These are phyloP conservation scores for Tuber calosporum DNA, from an alignment of 495 filamentous ascomycete genomes.

Conservation along the genomic window DNA sequence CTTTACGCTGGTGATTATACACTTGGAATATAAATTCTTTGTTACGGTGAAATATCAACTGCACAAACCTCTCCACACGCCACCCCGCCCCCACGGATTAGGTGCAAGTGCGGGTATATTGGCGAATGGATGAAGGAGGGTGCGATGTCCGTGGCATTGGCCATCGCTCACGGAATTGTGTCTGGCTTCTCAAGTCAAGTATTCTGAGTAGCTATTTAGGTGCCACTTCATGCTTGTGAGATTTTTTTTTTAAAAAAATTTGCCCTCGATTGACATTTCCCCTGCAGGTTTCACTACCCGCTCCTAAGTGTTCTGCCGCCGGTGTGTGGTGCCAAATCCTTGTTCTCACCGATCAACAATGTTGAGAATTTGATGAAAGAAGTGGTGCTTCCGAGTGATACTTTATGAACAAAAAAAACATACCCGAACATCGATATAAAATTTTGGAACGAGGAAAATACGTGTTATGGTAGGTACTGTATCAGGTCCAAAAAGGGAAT, in stretches of 20 bases:
- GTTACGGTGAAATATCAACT: not conserved
- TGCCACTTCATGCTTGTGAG: not conserved
- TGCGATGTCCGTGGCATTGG: too few species aligned
- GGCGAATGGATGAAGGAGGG: not conserved
- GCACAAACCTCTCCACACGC: not conserved
- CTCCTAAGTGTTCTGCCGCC: not conserved
- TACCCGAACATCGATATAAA: not conserved
- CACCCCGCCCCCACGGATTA: not conserved
- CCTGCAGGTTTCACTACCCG: not conserved
- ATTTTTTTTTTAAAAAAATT: not conserved
- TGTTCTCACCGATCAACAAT: not conserved
- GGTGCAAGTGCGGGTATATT: not conserved
- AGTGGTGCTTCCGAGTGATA: not conserved
- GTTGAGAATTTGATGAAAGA: not conserved
- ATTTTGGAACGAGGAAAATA: not conserved
- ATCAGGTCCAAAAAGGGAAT: not conserved
- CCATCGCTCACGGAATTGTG: not conserved
- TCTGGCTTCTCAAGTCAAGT: not conserved
- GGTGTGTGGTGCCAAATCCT: not conserved
- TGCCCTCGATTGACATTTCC: not conserved
- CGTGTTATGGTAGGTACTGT: not conserved
- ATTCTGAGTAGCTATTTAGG: not conserved
- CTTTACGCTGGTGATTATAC: too few species aligned
- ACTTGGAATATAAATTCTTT: not conserved
- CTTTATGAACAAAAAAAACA: not conserved